Percentiles rank a stretch among this genome's conserved stretches.
phyloP scores from a whole-genome alignment of 2,329 filamentous ascomycete genomes.

The Sphaerostilbella broomeana region DNA sequence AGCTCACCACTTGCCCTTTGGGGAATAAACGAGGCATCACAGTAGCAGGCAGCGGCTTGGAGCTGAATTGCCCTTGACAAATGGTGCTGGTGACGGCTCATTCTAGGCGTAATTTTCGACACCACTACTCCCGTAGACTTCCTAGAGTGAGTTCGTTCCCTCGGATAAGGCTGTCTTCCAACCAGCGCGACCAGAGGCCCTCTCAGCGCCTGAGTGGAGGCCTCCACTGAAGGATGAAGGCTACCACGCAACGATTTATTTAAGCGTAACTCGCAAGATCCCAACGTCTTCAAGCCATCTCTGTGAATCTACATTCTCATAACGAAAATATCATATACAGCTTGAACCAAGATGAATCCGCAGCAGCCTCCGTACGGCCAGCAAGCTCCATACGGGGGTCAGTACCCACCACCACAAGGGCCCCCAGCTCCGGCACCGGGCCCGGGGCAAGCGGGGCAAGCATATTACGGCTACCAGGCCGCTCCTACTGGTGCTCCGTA shows the following conservation, averaged over 20 bases:
- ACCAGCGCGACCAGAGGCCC: too few species aligned
- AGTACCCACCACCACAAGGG: constrained; percentile 1
- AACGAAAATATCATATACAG: too few species aligned
- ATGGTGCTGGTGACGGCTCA: not conserved
- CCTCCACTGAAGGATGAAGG: not conserved
- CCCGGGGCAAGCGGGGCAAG: not conserved
- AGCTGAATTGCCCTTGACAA: not conserved
- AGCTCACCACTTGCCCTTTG: not conserved
- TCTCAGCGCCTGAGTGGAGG: too few species aligned
- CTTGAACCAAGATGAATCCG: not conserved
- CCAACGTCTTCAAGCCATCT: too few species aligned
- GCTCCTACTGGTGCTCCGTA: not conserved
- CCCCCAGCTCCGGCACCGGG: not conserved
- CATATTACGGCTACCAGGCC: constrained; percentile 1
- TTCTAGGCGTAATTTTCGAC: not conserved
- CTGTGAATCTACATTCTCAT: too few species aligned
- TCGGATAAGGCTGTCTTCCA: too few species aligned
- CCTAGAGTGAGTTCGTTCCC: too few species aligned
- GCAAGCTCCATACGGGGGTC: not conserved
- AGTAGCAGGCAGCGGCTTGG: not conserved
- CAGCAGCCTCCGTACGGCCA: constrained; percentile 8
- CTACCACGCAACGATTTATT: not conserved
- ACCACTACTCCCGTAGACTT: not conserved
- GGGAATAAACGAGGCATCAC: too few species aligned
- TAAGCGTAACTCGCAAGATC: too few species aligned